Base-by-base conservation (phyloP, 768 basidiomycete species). In the Xerocomellus intermedius region DNA sequence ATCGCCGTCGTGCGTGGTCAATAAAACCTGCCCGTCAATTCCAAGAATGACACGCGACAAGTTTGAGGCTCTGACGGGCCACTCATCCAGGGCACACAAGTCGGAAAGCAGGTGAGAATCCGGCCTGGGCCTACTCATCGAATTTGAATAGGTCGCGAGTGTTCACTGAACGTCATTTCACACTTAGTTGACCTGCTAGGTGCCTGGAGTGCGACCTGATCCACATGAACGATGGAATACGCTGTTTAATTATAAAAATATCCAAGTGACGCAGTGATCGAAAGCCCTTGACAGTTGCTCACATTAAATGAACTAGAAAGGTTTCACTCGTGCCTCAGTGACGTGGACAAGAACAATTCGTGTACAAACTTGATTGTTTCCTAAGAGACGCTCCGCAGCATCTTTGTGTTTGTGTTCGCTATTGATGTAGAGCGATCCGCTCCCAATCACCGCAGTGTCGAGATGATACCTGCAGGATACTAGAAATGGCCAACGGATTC, bases 1-100 rank as follows among this genome's bases (percentile, higher is more conserved):
- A 62, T 67, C 60, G 55, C 67, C 64, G 67, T 58, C 50, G 32
- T 50, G 36, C 42, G 33, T 52, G 41, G 45, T 37, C 55, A 42
- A 57, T n/a, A 45, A 36, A 50, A 54, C 41, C 26, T 35, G 33
- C 12, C 33, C 42, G 30, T 36, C 49, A 53, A 57, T 37, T 48
- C 55, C 32, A 56, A 32, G 43, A 26, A 48, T 26, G 28, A 66
- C 38, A 53, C 58, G 49, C 22, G 42, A 41, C 51, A 50, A 16
- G 50, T 47, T 55, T 26, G 52, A 56, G 54, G 53, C 52, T 46
- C 42, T 56, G 33, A 37, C 50, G 21, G n/a, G 42, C 52, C 36
- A 37, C 12, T 51, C 48, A 44, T 36, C 44, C 48, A 26, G 32
- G 21, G 32, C 26, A 42, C 30, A 48, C 44, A 36, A 16, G 49